Percentiles rank a stretch among this genome's conserved stretches.
Evolutionary conservation across 768 basidiomycete genomes (phyloP).

Genomic region (Xerocomus potaroensis): DNA sequence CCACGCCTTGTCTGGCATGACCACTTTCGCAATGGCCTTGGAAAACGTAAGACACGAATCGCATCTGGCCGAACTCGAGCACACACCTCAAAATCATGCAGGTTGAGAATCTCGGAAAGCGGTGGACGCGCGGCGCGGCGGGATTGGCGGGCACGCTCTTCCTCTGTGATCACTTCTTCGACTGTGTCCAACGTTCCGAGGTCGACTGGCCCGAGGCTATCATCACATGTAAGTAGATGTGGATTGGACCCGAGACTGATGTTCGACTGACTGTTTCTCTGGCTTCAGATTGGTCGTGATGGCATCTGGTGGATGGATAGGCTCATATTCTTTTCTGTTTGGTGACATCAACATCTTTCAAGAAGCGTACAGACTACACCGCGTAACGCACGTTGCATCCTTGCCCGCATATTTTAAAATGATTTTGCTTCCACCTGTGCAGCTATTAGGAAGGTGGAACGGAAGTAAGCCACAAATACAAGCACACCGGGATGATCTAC

Average conservation of each 20-base stretch:
- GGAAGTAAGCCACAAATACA: background rate
- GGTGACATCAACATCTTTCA: too few species aligned
- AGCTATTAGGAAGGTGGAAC: slow-evolving; percentile 1
- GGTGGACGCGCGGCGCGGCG: slow-evolving; percentile 63
- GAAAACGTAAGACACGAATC: slow-evolving; percentile 1
- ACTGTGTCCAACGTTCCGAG: slow-evolving; percentile 60
- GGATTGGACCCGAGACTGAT: background rate
- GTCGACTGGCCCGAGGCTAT: slow-evolving; percentile 69
- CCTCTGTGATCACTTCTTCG: slow-evolving; percentile 59
- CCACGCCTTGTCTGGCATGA: slow-evolving; percentile 88
- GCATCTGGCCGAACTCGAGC: background rate
- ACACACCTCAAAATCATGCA: slow-evolving; percentile 91
- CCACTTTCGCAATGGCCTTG: slow-evolving; percentile 76
- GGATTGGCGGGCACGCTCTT: slow-evolving; percentile 64
- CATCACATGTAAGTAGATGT: slow-evolving; percentile 1
- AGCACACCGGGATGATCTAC: slow-evolving; percentile 61
- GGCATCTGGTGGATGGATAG: slow-evolving; percentile 83
- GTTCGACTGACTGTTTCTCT: slow-evolving; percentile 75
- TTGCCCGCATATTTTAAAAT: slow-evolving; percentile 87
- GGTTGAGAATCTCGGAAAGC: slow-evolving; percentile 74
- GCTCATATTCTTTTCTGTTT: slow-evolving; percentile 79
- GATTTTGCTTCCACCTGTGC: slow-evolving; percentile 72
- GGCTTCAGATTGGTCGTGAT: slow-evolving; percentile 71
- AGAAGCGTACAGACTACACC: too few species aligned
- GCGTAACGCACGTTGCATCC: slow-evolving; percentile 71